phyloP scores from a whole-genome alignment of 257 asterid species.

The Capsicum rhomboideum region DNA sequence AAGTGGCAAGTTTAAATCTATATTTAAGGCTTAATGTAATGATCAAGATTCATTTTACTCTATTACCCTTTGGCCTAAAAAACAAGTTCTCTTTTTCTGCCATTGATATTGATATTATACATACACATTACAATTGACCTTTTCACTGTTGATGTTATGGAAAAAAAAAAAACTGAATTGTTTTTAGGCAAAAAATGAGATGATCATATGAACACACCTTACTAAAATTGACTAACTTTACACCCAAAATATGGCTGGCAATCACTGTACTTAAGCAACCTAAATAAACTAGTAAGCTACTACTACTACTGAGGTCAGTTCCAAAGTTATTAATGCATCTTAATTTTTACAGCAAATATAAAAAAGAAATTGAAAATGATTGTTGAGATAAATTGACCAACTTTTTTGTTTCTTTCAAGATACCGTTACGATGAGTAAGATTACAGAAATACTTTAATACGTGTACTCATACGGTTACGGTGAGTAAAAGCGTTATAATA shows the following conservation, averaged over 20 bases:
- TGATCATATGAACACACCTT: neutral
- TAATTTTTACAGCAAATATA: neutral
- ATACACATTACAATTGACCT: neutral
- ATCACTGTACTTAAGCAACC: neutral
- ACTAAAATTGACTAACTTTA: neutral
- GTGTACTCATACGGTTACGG: too few species aligned
- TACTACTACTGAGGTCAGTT: neutral
- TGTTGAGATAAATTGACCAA: neutral
- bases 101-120: neutral
- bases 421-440: neutral
- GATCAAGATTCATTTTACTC: neutral
- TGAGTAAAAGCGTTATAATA: too few species aligned
- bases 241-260: constrained; percentile 1
- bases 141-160: neutral
- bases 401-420: neutral
- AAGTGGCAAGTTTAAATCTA: constrained; percentile 12
- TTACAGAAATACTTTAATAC: fast-evolving
- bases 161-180: neutral
- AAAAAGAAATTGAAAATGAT: neutral
- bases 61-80: neutral
- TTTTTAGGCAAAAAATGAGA: neutral
- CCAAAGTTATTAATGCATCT: neutral
- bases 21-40: neutral
- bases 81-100: neutral
- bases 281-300: neutral